Conservation (phyloP, 2,329 filamentous ascomycete species). For the Neofusicoccum laricinum region DNA sequence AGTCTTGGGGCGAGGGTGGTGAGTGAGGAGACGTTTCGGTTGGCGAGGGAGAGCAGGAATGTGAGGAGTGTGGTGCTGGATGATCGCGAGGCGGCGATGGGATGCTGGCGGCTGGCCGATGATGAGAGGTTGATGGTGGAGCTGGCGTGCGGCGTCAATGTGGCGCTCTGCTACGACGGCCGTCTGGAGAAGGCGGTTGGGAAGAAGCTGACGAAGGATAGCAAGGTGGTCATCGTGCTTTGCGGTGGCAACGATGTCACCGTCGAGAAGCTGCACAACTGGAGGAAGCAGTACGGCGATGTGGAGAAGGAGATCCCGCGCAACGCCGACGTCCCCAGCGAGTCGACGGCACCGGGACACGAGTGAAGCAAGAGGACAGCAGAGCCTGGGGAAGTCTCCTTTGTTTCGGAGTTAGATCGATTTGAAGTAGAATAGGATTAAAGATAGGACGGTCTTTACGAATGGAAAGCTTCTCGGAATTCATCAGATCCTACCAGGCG, state of each 20-base stretch:
- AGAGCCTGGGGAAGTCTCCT: background rate
- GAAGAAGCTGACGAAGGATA: constrained; percentile 80
- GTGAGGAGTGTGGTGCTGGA: constrained; percentile 63
- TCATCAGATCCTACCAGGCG: background rate
- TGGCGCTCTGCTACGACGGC: constrained; percentile 50
- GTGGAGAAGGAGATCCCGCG: constrained; percentile 14
- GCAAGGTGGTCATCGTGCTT: constrained; percentile 78
- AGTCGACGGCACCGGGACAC: constrained; percentile 6
- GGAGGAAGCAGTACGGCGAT: constrained; percentile 66
- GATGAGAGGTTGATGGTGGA: constrained; percentile 82
- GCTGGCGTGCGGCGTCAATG: constrained; percentile 76
- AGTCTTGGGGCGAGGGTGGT: constrained; percentile 73
- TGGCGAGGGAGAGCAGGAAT: constrained; percentile 50
- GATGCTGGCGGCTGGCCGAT: constrained; percentile 72
- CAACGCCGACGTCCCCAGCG: constrained; percentile 8
- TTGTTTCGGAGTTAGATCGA: background rate
- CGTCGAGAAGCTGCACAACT: constrained; percentile 71
- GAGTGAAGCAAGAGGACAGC: background rate
- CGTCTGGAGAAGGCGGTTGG: constrained; percentile 77
- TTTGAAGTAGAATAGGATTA: background rate
- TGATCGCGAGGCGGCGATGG: constrained; percentile 77
- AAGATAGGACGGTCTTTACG: background rate
- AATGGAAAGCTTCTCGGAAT: background rate
- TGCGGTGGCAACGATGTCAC: constrained; percentile 66
- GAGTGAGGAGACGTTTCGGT: constrained; percentile 60